Percentiles rank a stretch among this genome's conserved stretches.
Conservation (phyloP, 2,329 filamentous ascomycete genomes). For the Penicillium nordicum region DNA sequence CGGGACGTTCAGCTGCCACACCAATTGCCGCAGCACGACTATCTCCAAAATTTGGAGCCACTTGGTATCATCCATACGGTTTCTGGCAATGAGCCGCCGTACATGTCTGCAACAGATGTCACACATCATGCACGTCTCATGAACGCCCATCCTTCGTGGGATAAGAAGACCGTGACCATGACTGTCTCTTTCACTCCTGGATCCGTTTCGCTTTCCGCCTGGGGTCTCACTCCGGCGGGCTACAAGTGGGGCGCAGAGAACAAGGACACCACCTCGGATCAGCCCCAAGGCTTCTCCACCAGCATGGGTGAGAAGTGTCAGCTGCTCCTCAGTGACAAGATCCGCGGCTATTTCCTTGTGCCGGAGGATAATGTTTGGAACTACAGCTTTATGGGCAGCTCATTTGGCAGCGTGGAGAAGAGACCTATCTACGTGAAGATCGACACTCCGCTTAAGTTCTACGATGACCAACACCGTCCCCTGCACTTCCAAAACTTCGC, state of each 20-base stretch:
- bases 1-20: slow-evolving; percentile 89
- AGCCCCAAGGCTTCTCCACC: slow-evolving; percentile 89
- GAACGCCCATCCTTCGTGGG: slow-evolving; percentile 74
- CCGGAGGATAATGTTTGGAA: slow-evolving; percentile 91
- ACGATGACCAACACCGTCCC: slow-evolving; percentile 86
- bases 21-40: slow-evolving; percentile 86
- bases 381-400: slow-evolving; percentile 94
- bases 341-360: slow-evolving; percentile 92
- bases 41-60: slow-evolving; percentile 80
- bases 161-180: slow-evolving; percentile 90
- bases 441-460: slow-evolving; percentile 85
- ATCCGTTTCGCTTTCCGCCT: slow-evolving; percentile 89
- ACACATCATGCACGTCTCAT: slow-evolving; percentile 91
- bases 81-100: slow-evolving; percentile 88
- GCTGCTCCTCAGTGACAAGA: slow-evolving; percentile 85
- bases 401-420: slow-evolving; percentile 86
- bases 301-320: slow-evolving; percentile 95
- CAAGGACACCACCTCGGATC: slow-evolving; percentile 86
- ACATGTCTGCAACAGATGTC: slow-evolving; percentile 94
- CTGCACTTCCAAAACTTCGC: slow-evolving; percentile 97
- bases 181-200: slow-evolving; percentile 95
- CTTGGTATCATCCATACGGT: slow-evolving; percentile 94
- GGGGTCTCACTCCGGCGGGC: slow-evolving; percentile 84
- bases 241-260: slow-evolving; percentile 98
- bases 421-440: slow-evolving; percentile 87